Conservation (phyloP, 1,284 basidiomycete genomes). For the Ceratobasidium sp. region DNA sequence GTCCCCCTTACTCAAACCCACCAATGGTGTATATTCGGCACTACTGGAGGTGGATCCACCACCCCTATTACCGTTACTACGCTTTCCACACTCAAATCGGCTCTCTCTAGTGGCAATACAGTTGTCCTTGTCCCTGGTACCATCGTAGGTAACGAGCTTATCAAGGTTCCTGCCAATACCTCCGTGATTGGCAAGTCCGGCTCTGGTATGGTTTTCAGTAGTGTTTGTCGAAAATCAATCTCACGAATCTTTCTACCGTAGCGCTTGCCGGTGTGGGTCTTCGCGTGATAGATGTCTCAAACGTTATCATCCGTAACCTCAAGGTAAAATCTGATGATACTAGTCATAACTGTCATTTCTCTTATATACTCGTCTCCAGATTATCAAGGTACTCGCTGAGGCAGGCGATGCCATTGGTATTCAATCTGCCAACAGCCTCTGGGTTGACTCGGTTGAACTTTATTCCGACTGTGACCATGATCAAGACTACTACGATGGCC, state of each 20-base stretch:
- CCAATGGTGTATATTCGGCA: slow-evolving; percentile 51
- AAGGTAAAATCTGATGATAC: slow-evolving; percentile 10
- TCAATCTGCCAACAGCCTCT: slow-evolving; percentile 28
- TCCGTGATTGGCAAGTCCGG: not conserved
- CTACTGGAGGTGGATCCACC: slow-evolving; percentile 34
- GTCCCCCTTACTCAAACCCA: not conserved
- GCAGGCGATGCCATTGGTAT: slow-evolving; percentile 42
- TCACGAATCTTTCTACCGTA: not conserved
- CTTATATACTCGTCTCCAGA: not conserved
- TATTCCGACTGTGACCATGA: not conserved
- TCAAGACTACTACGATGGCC: slow-evolving; percentile 47
- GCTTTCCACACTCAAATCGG: slow-evolving; percentile 60
- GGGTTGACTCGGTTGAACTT: slow-evolving; percentile 50
- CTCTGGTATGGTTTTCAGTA: not conserved
- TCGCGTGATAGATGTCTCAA: not conserved
- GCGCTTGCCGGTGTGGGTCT: slow-evolving; percentile 29
- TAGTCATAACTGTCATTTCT: not conserved
- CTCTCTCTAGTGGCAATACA: slow-evolving; percentile 62
- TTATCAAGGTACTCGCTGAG: slow-evolving; percentile 37
- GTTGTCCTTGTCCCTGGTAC: slow-evolving; percentile 59
- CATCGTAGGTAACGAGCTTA: slow-evolving; percentile 16
- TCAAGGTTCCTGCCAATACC: slow-evolving; percentile 7
- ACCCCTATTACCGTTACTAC: slow-evolving; percentile 58
- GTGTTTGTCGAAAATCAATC: not conserved
- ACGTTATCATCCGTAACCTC: not conserved